A percentile compares a stretch with the other conserved stretches of the same genome.
Conservation (phyloP, 83 land plant species). For the Picea abies region DNA sequence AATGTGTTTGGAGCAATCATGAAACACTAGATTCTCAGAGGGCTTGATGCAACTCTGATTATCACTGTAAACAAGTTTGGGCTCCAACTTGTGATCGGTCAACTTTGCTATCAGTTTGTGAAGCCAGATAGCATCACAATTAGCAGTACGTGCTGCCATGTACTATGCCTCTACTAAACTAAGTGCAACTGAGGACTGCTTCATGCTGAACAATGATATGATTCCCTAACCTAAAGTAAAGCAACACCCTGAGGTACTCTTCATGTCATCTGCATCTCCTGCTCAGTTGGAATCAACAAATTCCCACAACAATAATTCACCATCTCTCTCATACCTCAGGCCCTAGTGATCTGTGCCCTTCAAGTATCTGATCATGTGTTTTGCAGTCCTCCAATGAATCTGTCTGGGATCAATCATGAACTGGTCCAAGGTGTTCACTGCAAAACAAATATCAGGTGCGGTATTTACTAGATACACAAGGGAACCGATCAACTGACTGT, state of each 20-base stretch:
- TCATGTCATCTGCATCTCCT: not conserved
- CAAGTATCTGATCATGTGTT: not conserved
- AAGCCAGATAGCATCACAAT: not conserved
- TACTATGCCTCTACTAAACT: not conserved
- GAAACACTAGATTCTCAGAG: not conserved
- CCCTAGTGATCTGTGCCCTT: not conserved
- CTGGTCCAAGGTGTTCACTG: not conserved
- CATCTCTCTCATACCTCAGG: not conserved
- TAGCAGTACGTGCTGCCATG: not conserved
- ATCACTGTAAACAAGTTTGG: not conserved
- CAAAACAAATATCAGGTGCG: not conserved
- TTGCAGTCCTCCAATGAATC: not conserved
- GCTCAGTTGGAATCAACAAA: not conserved
- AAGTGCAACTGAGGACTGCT: not conserved
- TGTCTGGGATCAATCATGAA: not conserved
- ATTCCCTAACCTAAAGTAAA: not conserved
- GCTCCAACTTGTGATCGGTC: not conserved
- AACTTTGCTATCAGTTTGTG: not conserved
- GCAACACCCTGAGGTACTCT: not conserved
- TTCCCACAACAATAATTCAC: not conserved
- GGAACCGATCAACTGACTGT: not conserved
- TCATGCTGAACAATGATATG: not conserved
- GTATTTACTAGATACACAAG: not conserved
- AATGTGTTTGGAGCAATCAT: not conserved
- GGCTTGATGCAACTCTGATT: not conserved